These are phyloP conservation scores for Mrakia gelida DNA, from an alignment of 768 basidiomycete species.

Conservation along the genomic window DNA sequence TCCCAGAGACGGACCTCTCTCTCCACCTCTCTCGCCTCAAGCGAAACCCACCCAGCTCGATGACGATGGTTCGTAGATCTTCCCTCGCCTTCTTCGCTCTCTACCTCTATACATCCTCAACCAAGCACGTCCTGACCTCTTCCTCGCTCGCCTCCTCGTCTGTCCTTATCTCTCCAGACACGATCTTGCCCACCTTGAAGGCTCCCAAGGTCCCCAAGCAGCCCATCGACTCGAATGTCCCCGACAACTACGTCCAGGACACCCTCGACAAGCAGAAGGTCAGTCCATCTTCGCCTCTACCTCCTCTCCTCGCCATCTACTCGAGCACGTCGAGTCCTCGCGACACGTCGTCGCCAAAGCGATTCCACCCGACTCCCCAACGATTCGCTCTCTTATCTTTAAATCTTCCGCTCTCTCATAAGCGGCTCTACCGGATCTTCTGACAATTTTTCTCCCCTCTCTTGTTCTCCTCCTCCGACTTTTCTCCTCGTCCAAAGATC, in stretches of 20 bases:
- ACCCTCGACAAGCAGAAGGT: slow-evolving; percentile 65
- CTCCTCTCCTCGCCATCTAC: not conserved
- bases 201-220: slow-evolving; percentile 20
- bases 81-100: not conserved
- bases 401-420: not conserved
- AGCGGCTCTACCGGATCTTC: not conserved
- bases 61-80: slow-evolving; percentile 4
- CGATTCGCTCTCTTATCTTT: not conserved
- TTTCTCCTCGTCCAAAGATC: not conserved
- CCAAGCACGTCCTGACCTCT: not conserved
- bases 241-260: slow-evolving; percentile 77
- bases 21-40: slow-evolving; percentile 26
- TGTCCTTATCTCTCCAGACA: not conserved
- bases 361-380: slow-evolving; percentile 6
- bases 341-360: not conserved
- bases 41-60: slow-evolving; percentile 7
- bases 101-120: not conserved
- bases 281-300: not conserved
- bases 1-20: slow-evolving; percentile 17
- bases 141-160: not conserved
- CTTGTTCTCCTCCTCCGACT: not conserved
- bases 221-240: slow-evolving; percentile 47
- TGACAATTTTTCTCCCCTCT: not conserved
- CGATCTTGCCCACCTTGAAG: slow-evolving; percentile 19
- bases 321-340: not conserved